These are phyloP conservation scores for Aureobasidium sp. DNA, from an alignment of 2,329 filamentous ascomycete genomes.

Conservation along the genomic window DNA sequence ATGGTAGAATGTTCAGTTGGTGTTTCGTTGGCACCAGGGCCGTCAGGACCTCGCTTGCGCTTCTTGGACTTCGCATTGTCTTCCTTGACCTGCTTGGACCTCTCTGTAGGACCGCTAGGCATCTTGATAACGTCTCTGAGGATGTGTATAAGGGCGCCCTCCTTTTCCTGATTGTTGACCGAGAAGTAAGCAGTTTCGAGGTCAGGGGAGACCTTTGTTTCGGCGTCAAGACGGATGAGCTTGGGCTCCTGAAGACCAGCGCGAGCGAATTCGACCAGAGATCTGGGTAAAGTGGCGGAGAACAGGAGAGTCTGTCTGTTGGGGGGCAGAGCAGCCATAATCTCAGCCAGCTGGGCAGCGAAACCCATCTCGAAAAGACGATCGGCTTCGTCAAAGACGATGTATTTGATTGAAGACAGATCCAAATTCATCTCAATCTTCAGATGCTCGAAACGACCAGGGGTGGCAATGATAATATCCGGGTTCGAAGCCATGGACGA, in stretches of 20 bases:
- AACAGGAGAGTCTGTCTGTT: conserved; percentile 88
- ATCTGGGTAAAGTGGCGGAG: conserved; percentile 89
- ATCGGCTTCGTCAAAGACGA: conserved; percentile 97
- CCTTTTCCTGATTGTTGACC: conserved; percentile 87
- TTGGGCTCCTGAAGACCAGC: conserved; percentile 89
- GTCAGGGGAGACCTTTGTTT: conserved; percentile 93
- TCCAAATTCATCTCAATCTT: conserved; percentile 95
- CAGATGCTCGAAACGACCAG: conserved; percentile 89
- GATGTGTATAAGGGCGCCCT: conserved; percentile 82
- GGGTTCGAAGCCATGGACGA: conserved; percentile 87
- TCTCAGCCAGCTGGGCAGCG: conserved; percentile 84
- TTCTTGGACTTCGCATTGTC: conserved; percentile 54
- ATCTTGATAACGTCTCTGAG: conserved; percentile 90
- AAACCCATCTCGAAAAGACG: conserved; percentile 98
- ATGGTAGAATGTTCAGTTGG: conserved; percentile 91
- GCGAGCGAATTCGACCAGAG: conserved; percentile 89
- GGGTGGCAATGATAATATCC: conserved; percentile 84
- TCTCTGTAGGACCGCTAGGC: conserved; percentile 59
- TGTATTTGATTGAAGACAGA: conserved; percentile 83
- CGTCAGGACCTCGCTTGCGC: conserved; percentile 53
- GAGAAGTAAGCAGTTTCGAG: conserved; percentile 94
- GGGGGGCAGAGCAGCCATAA: conserved; percentile 76
- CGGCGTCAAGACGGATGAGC: conserved; percentile 82
- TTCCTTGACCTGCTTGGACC: conserved; percentile 38
- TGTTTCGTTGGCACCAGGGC: conserved; percentile 54